Base-by-base conservation (phyloP, 768 basidiomycete species). In the Agaricus subrufescens region DNA sequence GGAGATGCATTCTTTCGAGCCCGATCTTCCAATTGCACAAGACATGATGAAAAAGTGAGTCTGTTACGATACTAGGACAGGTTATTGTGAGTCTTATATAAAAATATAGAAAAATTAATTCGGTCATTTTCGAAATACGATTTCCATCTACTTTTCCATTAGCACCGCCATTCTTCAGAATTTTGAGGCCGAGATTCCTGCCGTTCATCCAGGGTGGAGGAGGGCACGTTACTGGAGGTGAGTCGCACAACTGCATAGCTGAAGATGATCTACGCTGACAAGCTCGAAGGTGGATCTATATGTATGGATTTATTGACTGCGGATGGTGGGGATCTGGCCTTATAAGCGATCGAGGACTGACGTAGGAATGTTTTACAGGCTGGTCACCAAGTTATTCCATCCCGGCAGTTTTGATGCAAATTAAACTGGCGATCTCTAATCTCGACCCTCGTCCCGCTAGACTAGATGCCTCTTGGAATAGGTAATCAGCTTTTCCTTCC, bases 111-210 rank as follows among this genome's bases (percentile, higher is more conserved):
- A 73, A 75, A 44, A 63, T 91, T 50, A 80, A 81, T 51, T 88
- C 86, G 0, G 67, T 91, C 45, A 79, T 89, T 15, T 83, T 91
- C 61, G 88, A 89, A 64, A 83, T 89, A 51, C 72, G 85, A 34
- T 91, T 87, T 63, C 85, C 84, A 7, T 75, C 81, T 1, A 74
- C 72, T 15, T 89, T 82, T 65, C 88, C 88, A 0, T 77, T 83
- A 61, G 75, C 81, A 8, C 89, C 87, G 1, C 89, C 89, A 0
- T 89, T 87, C 72, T 88, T 90, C 69, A 79, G 88, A 54, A 83
- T 89, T 31, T 76, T 91, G 25, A 84, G 83, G 26, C 89, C 89
- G 0, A 78, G 88, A 26, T 86, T 89, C 69, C 65, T 87, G 37
- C 84, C 86, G 0, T 90, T 89, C 64, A 77, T 80, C 38, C 76